Conservation (phyloP, 805 yeast species). For the Dipodascus albidus region DNA sequence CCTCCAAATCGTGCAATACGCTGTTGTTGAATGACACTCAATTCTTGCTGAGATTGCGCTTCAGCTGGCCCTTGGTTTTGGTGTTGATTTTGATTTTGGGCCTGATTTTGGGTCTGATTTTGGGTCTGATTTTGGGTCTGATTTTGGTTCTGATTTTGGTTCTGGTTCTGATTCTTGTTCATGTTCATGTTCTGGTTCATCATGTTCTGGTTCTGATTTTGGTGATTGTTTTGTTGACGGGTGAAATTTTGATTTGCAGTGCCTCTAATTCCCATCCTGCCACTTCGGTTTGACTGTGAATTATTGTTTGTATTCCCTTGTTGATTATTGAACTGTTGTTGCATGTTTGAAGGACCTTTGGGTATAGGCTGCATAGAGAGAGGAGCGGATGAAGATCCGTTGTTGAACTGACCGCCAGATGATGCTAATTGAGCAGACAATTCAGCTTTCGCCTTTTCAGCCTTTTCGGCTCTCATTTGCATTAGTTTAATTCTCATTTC, state of each 20-base stretch:
- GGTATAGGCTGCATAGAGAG: background rate
- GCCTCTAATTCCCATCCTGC: background rate
- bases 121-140: background rate
- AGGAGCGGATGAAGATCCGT: background rate
- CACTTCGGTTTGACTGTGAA: background rate
- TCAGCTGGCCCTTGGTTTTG: background rate
- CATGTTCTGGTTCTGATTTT: background rate
- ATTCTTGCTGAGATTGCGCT: background rate
- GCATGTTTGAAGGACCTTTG: background rate
- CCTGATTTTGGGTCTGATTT: background rate
- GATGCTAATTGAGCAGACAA: background rate
- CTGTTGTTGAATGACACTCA: slow-evolving; percentile 2
- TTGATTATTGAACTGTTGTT: background rate
- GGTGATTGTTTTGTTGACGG: background rate
- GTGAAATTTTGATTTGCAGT: background rate
- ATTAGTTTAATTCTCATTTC: slow-evolving; percentile 48
- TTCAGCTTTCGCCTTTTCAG: slow-evolving; percentile 30
- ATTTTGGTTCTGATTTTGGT: background rate
- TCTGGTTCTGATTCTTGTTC: background rate
- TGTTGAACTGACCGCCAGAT: background rate
- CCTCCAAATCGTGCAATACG: background rate
- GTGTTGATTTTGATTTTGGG: background rate
- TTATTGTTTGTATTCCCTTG: background rate
- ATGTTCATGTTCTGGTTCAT: background rate
- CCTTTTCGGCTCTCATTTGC: slow-evolving; percentile 40